These are phyloP conservation scores for Trichoderma endophyticum DNA, from an alignment of 2,329 filamentous ascomycete species.

Conservation along the genomic window DNA sequence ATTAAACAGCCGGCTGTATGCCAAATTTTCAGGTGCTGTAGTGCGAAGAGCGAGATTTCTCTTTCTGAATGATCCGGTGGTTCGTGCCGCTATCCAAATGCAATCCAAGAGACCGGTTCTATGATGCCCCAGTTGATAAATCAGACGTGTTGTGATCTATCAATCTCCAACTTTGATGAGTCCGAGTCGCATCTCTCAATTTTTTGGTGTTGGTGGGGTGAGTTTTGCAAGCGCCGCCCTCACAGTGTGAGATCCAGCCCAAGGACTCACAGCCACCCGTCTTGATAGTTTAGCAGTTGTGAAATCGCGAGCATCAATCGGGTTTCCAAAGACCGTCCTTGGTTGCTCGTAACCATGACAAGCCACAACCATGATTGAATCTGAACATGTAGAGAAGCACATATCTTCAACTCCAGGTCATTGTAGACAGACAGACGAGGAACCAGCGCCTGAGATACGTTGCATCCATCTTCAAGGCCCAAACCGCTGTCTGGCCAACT, in stretches of 20 bases:
- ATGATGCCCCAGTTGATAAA: background rate
- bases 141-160: background rate
- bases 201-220: constrained; percentile 15
- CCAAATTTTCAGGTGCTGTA: background rate
- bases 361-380: background rate
- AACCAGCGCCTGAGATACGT: background rate
- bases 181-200: background rate
- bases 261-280: background rate
- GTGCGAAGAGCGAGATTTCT: background rate
- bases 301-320: background rate
- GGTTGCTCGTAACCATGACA: background rate
- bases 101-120: background rate
- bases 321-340: background rate
- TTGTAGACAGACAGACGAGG: background rate
- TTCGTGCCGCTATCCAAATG: background rate
- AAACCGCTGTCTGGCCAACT: constrained; percentile 76
- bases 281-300: background rate
- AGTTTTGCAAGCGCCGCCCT: constrained; percentile 12
- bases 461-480: constrained; percentile 38
- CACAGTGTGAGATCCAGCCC: constrained; percentile 15
- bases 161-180: background rate
- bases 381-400: background rate
- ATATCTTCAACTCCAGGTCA: background rate
- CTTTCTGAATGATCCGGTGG: rapidly evolving
- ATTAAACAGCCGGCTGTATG: background rate